Percentiles rank a stretch among this genome's conserved stretches.
Conservation (phyloP, 2,329 filamentous ascomycete genomes). For the Fusarium robinianum region DNA sequence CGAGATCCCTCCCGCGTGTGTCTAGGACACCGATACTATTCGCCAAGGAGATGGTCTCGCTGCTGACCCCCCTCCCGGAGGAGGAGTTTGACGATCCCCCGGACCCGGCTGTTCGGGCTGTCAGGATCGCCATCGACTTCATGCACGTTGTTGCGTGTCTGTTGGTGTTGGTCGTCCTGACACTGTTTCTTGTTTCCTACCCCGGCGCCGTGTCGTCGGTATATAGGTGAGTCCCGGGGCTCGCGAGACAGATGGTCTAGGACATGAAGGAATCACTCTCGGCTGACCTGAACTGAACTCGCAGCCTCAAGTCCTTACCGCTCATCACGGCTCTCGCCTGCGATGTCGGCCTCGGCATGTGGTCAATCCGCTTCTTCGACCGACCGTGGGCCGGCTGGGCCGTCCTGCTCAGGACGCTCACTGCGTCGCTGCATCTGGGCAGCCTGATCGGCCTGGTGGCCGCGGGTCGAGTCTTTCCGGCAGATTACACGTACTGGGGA, state of each 20-base stretch:
- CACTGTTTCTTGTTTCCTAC: conserved; percentile 40
- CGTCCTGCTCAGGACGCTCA: conserved; percentile 38
- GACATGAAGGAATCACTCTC: too few relatives aligned
- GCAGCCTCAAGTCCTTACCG: conserved; percentile 35
- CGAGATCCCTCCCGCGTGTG: conserved; percentile 30
- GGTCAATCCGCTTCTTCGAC: conserved; percentile 40
- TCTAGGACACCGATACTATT: conserved; percentile 26
- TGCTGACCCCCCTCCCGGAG: conserved; percentile 33
- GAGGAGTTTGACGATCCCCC: conserved; percentile 30
- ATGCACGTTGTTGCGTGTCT: conserved; percentile 40
- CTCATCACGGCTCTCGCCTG: conserved; percentile 39
- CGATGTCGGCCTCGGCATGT: conserved; percentile 45
- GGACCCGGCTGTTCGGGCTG: conserved; percentile 31
- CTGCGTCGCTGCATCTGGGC: conserved; percentile 42
- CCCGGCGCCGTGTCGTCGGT: conserved; percentile 23
- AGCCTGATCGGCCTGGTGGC: conserved; percentile 44
- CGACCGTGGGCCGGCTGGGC: conserved; percentile 40
- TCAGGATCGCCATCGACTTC: conserved; percentile 39
- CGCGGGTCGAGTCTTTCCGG: conserved; percentile 44
- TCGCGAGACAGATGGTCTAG: not conserved
- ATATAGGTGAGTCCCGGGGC: conserved; percentile 26
- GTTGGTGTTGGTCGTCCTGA: conserved; percentile 40
- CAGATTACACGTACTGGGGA: conserved; percentile 45
- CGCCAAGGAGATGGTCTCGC: conserved; percentile 29
- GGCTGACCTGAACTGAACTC: conserved; percentile 5